Evolutionary conservation across 768 basidiomycete genomes (phyloP), one percentile per base, ranked within the genome.

Genomic region (Tricholoma bakamatsutake): DNA sequence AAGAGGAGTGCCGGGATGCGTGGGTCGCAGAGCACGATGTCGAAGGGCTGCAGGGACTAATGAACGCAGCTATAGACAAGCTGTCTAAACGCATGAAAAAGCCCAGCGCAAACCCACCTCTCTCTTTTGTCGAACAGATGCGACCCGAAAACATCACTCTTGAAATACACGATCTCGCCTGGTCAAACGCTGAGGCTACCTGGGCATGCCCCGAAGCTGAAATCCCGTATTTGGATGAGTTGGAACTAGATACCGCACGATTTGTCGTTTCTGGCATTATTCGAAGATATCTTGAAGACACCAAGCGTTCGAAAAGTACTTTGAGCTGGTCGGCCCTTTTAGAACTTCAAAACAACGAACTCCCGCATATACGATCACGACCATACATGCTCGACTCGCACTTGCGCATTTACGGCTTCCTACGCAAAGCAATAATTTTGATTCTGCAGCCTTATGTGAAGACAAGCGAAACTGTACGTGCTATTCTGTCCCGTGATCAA

Each of bases 191-290:
- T 28, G 73, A 78, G 60, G 59, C 66, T 6, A 56, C 65, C 50
- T 61, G 66, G 57, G 18, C 62, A 58, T 57, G 59, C 48, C 55
- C 66, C 24, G 39, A 66, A 57, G 40, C 35, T 47, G 58, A 54
- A 31, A 57, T 18, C 35, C 61, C 67, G 56, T 71, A 62, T 11
- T 66, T 84, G 45, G 72, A 75, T 34, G 81, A 83, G 45, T 70
- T 79, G 61, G 83, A 85, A 64, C 65, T 83, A 17, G 83, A 85
- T 60, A 80, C 75, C n/a, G 79, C 76, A 50, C 78, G 80, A 40
- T 84, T 76, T 62, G 68, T 83, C n/a, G 68, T 78, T 15, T 78
- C 76, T 31, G 82, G 75, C 1, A 69, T 84, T 21, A 66, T 84
- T 28, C 70, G 71, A 49, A 75, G 76, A 59, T 72, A 76, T 59